Percentiles rank a stretch among this genome's conserved stretches.
Evolutionary conservation across 2,329 filamentous ascomycete species (phyloP).

Genomic region (Ophioceras dolichostomum): DNA sequence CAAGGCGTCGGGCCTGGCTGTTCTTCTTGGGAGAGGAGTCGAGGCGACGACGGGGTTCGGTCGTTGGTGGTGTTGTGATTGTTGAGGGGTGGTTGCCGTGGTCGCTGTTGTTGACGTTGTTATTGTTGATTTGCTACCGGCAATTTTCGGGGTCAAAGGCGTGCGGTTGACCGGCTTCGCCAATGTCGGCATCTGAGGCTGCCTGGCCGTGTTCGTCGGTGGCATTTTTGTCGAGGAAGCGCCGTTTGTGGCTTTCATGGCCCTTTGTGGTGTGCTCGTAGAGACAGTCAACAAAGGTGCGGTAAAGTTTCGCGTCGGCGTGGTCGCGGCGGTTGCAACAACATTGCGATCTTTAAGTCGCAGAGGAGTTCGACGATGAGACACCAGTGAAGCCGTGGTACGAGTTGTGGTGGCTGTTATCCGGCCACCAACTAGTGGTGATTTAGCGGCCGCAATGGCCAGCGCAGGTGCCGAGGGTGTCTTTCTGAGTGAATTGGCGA

Average conservation of each 20-base stretch:
- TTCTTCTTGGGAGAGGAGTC: conserved; percentile 28
- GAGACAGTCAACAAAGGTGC: too few species aligned
- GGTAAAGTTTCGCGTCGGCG: too few species aligned
- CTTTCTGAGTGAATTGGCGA: not conserved
- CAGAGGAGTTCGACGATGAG: conserved; percentile 10
- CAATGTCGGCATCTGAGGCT: conserved; percentile 57
- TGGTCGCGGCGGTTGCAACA: too few species aligned
- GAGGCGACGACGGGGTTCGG: conserved; percentile 18
- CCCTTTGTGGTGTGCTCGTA: too few species aligned
- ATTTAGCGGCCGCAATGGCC: conserved; percentile 1
- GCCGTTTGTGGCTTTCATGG: too few species aligned
- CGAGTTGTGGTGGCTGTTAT: conserved; percentile 8
- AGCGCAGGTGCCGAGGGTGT: conserved; percentile 1
- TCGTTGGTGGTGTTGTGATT: conserved; percentile 11
- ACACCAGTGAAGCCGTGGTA: conserved; percentile 5
- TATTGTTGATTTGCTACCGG: conserved; percentile 10
- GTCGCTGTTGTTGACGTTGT: not conserved
- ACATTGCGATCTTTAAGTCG: conserved; percentile 26
- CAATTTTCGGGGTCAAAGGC: conserved; percentile 44
- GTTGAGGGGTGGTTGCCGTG: conserved; percentile 9
- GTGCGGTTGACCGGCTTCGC: conserved; percentile 37
- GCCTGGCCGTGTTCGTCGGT: conserved; percentile 33
- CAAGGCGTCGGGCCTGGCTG: conserved; percentile 10
- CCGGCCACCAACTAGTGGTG: not conserved
- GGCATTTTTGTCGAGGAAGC: conserved; percentile 21